These are phyloP conservation scores for Clitopilus passeckerianus DNA, from an alignment of 768 basidiomycete species.

Conservation along the genomic window DNA sequence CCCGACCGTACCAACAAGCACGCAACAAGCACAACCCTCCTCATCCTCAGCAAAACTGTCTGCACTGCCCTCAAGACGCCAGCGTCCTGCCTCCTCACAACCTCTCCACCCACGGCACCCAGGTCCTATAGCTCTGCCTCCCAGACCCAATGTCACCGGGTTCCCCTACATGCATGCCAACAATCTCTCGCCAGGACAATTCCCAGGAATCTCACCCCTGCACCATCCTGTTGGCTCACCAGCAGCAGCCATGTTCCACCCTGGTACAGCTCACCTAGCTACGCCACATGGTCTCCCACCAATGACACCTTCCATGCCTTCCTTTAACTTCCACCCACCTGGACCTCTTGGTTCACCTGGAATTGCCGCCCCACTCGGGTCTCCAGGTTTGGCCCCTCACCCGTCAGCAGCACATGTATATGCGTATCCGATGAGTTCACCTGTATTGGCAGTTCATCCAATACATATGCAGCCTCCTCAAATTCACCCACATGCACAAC, in stretches of 20 bases:
- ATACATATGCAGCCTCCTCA: background rate
- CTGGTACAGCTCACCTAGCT: slow-evolving; percentile 26
- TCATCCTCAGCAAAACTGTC: background rate
- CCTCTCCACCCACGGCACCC: slow-evolving; percentile 46
- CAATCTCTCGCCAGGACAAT: slow-evolving; percentile 20
- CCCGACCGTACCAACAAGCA: background rate
- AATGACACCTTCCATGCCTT: slow-evolving; percentile 97
- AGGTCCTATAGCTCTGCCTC: slow-evolving; percentile 66
- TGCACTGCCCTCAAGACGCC: background rate
- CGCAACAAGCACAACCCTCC: background rate
- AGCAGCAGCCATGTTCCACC: slow-evolving; percentile 34
- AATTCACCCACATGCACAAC: background rate
- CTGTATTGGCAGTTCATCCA: slow-evolving; percentile 1
- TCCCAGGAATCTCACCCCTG: slow-evolving; percentile 20
- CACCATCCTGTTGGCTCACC: slow-evolving; percentile 23
- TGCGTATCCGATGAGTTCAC: slow-evolving; percentile 3
- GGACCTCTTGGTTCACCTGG: slow-evolving; percentile 20
- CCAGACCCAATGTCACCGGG: slow-evolving; percentile 39
- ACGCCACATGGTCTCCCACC: slow-evolving; percentile 84
- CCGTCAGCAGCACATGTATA: background rate
- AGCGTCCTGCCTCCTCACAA: slow-evolving; percentile 7
- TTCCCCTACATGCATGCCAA: slow-evolving; percentile 22
- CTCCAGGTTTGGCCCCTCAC: background rate
- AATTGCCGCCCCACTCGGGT: slow-evolving; percentile 1
- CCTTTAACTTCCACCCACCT: slow-evolving; percentile 78